phyloP scores from a whole-genome alignment of 2,329 filamentous ascomycete genomes.

The Aspergillus sp. region DNA sequence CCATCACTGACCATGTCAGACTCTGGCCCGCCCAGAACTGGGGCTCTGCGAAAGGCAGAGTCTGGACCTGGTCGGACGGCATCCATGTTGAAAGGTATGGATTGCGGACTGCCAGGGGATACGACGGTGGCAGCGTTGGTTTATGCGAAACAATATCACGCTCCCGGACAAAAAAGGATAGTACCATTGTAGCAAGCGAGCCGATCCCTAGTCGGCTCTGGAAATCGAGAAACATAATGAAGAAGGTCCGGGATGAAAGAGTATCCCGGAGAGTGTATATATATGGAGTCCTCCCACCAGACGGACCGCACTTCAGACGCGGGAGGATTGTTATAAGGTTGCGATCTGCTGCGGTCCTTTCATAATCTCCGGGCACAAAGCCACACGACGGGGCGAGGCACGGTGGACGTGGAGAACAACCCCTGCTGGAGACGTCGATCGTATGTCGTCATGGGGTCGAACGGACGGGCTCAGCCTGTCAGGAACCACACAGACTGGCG shows the following conservation, averaged over 20 bases:
- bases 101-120: constrained; percentile 44
- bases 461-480: not conserved
- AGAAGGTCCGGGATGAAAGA: not conserved
- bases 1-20: constrained; percentile 43
- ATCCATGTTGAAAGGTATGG: constrained; percentile 47
- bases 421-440: not conserved
- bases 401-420: not conserved
- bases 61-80: constrained; percentile 36
- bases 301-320: not conserved
- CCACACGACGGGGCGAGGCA: not conserved
- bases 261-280: not conserved
- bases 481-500: not conserved
- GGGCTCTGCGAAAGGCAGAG: constrained; percentile 36
- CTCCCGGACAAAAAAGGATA: constrained; percentile 14
- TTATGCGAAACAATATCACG: constrained; percentile 15
- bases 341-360: too few relatives aligned
- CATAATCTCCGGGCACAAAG: not conserved
- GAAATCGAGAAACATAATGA: constrained; percentile 14
- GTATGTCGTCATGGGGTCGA: not conserved
- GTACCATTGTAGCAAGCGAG: constrained; percentile 19
- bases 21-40: constrained; percentile 45
- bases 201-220: constrained; percentile 18
- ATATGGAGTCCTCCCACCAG: not conserved
- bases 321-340: not conserved
- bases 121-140: constrained; percentile 39